Evolutionary conservation across 305 asterid species (phyloP).

Genomic region (Caryopteris hybrid): DNA sequence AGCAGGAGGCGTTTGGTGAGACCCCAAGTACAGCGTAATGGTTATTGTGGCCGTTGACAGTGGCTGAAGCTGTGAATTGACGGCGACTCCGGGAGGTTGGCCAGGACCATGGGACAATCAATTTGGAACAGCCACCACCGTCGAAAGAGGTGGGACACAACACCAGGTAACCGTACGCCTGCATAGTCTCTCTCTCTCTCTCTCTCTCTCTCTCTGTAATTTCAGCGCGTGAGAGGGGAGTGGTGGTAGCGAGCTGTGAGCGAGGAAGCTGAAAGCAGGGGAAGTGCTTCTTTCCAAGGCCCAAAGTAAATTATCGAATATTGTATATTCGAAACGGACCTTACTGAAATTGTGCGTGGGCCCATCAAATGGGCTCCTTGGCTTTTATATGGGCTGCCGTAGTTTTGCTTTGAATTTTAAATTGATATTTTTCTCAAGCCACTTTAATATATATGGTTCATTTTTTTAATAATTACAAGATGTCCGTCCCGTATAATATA

Average conservation of each 20-base stretch:
- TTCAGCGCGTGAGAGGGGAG: neutral
- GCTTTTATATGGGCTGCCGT: neutral
- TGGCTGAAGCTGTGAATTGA: conserved; percentile 34
- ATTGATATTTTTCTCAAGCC: too few species aligned
- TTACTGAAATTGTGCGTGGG: neutral
- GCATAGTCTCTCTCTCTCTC: conserved; percentile 40
- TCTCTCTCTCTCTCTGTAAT: conserved; percentile 16
- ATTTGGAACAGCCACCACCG: conserved; percentile 38
- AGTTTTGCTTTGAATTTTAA: too few species aligned
- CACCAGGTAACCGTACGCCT: conserved; percentile 39
- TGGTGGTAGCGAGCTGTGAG: neutral
- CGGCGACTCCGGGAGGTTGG: conserved; percentile 24
- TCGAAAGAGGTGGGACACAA: conserved; percentile 46
- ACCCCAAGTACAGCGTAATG: conserved; percentile 73
- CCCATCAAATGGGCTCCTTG: neutral
- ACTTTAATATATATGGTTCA: too few species aligned
- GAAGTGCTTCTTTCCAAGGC: neutral
- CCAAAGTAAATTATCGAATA: neutral
- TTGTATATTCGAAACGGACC: neutral
- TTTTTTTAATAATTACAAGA: too few species aligned
- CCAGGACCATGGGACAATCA: conserved; percentile 24
- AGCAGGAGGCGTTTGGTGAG: conserved; percentile 48
- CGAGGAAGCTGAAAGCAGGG: neutral
- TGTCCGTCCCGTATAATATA: too few species aligned
- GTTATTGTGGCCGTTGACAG: conserved; percentile 37